Evolutionary conservation across 2,329 filamentous ascomycete genomes (phyloP).

Genomic region (Podosphaera xanthii): DNA sequence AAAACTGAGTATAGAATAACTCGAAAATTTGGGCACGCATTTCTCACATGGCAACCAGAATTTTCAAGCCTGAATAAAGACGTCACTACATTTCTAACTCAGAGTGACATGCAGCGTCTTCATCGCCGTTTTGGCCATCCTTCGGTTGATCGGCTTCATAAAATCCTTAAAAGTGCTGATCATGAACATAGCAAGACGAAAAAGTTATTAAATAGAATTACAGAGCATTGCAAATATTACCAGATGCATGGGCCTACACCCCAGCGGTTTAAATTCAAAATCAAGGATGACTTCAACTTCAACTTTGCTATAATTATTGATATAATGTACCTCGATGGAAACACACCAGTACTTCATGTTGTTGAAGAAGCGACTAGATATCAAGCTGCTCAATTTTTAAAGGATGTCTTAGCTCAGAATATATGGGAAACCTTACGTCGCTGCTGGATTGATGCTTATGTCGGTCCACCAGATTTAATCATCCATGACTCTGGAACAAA

Average conservation of each 20-base stretch:
- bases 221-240: background rate
- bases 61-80: background rate
- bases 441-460: constrained; percentile 4
- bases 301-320: background rate
- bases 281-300: background rate
- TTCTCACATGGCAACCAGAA: background rate
- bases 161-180: background rate
- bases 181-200: background rate
- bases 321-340: constrained; percentile 29
- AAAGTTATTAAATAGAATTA: background rate
- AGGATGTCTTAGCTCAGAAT: background rate
- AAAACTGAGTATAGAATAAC: background rate
- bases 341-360: constrained; percentile 27
- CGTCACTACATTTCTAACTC: background rate
- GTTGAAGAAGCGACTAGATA: constrained; percentile 1
- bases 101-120: background rate
- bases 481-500: constrained; percentile 1
- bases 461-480: background rate
- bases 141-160: background rate
- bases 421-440: constrained; percentile 1
- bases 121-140: background rate
- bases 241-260: background rate
- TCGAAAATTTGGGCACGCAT: background rate
- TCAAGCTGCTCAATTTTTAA: constrained; percentile 1
- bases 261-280: background rate